These are phyloP conservation scores for Colletotrichum zoysiae DNA, from an alignment of 2,329 filamentous ascomycete species.

Conservation along the genomic window DNA sequence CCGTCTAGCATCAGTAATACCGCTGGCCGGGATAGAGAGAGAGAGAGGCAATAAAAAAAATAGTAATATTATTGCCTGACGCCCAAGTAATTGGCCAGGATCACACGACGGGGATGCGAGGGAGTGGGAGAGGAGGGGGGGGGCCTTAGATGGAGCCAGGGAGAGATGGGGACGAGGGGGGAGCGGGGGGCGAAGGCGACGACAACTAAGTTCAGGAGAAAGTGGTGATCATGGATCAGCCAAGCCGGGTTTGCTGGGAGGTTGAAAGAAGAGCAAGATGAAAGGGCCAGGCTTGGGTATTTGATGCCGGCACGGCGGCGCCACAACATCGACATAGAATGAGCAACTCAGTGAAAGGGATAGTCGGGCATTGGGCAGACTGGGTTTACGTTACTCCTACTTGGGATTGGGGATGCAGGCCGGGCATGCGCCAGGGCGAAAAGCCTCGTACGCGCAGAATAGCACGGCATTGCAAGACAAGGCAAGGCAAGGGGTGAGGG, in stretches of 20 bases:
- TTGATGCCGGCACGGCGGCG: background rate
- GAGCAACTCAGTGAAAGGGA: slow-evolving; percentile 19
- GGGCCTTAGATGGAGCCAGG: background rate
- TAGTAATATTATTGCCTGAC: slow-evolving; percentile 34
- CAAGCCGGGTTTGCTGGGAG: slow-evolving; percentile 3
- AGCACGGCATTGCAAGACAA: slow-evolving; percentile 1
- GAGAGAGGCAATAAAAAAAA: slow-evolving; percentile 1
- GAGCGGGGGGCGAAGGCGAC: background rate
- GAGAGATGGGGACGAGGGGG: background rate
- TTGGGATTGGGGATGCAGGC: slow-evolving; percentile 12
- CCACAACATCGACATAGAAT: background rate
- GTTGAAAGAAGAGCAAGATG: background rate
- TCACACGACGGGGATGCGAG: slow-evolving; percentile 24
- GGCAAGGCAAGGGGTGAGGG: slow-evolving; percentile 9
- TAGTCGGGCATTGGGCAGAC: background rate
- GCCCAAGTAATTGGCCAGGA: slow-evolving; percentile 39
- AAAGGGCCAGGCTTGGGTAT: slow-evolving; percentile 17
- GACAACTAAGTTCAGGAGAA: slow-evolving; percentile 18
- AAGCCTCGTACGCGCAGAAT: slow-evolving; percentile 22
- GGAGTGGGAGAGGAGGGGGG: background rate
- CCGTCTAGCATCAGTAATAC: slow-evolving; percentile 12
- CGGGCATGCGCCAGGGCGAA: slow-evolving; percentile 19
- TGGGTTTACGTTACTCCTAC: background rate
- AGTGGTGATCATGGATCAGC: slow-evolving; percentile 29
- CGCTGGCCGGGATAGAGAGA: background rate